Conservation (phyloP, 768 basidiomycete species). For the Filobasidium floriforme region DNA sequence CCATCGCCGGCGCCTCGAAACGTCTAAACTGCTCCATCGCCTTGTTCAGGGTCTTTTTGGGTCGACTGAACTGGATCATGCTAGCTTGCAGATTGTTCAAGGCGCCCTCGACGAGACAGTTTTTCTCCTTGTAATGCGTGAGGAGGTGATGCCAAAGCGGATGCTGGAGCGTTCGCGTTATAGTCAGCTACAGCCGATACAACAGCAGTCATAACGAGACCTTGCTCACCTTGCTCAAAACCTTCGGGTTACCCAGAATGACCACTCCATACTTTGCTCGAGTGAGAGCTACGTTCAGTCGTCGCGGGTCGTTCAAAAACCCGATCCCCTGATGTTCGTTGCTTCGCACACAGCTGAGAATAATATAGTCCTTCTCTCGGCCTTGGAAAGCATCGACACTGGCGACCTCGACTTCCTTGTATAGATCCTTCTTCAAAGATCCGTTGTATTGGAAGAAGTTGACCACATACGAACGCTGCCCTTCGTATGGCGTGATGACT, state of each 20-base stretch:
- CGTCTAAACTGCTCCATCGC: constrained; percentile 89
- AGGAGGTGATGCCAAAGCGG: constrained; percentile 97
- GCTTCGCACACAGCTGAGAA: constrained; percentile 91
- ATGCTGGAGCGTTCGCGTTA: constrained; percentile 54
- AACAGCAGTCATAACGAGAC: not conserved
- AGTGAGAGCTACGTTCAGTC: constrained; percentile 92
- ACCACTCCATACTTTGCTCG: constrained; percentile 97
- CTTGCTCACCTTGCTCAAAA: constrained; percentile 78
- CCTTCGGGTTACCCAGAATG: constrained; percentile 99
- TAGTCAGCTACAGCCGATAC: too few species aligned
- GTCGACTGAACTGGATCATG: constrained; percentile 99
- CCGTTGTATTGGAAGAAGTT: constrained; percentile 99
- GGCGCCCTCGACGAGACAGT: constrained; percentile 87
- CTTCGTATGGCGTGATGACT: constrained; percentile 97
- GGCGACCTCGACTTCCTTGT: constrained; percentile 99
- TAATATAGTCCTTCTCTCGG: constrained; percentile 99
- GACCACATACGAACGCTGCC: constrained; percentile 94
- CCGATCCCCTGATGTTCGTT: constrained; percentile 99
- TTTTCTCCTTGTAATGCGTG: constrained; percentile 97
- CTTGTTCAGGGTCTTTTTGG: constrained; percentile 76
- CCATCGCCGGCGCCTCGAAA: constrained; percentile 83
- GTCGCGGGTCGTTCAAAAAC: constrained; percentile 94
- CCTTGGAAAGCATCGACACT: constrained; percentile 99
- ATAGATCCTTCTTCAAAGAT: constrained; percentile 96
- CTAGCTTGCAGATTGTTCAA: constrained; percentile 91